Base-by-base conservation (phyloP, 1,284 basidiomycete species). In the Trichosporon faecale region DNA sequence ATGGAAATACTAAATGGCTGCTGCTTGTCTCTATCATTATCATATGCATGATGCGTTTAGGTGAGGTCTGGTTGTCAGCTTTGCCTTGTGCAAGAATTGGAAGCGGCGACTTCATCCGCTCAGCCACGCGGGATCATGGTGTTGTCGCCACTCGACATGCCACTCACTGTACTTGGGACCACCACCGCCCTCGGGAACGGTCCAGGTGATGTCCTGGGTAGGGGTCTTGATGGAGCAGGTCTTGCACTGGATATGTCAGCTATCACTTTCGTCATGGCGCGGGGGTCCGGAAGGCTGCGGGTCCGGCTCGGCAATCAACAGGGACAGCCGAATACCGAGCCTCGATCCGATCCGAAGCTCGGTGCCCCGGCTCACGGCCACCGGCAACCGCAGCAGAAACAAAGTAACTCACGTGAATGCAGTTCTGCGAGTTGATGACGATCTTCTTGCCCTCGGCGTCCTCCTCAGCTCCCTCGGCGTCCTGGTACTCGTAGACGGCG, bases 401-500 rank as follows among this genome's bases (percentile, higher is more conserved):
- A 27, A 57, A 46, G 9, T 37, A 18, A 81, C 82, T 74, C 66
- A 84, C 81, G 73, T 83, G 82, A 60, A 84, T 84, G 73, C 84
- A 85, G 72, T 84, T 85, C 69, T 98, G 96, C 12, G 93, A 93
- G 84, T 99, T 99, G 84, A 98, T 99, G 21, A 98, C 91, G 70
- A 99, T 86, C 85, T 93, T 94, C 85, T 93, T 94, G 18, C 94
- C 94, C 61, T 78, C 81, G 1, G 87, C 86, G 72, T 88, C 88
- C 67, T 87, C 86, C 0, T 85, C 86, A 16, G 80, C 85, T 5
- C 85, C 88, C 52, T 88, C 88, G 0, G 82, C 82, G 70, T 88
- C 91, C 16, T 96, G 91, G 80, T 99, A 99, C 85, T 99, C 96
- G 84, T 99, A 99, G 33, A 99, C 97, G 3, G 90, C 93, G 0